A percentile compares a stretch with the other conserved stretches of the same genome.
Conservation (phyloP, 2,329 filamentous ascomycete species). For the Penicillium sp. region DNA sequence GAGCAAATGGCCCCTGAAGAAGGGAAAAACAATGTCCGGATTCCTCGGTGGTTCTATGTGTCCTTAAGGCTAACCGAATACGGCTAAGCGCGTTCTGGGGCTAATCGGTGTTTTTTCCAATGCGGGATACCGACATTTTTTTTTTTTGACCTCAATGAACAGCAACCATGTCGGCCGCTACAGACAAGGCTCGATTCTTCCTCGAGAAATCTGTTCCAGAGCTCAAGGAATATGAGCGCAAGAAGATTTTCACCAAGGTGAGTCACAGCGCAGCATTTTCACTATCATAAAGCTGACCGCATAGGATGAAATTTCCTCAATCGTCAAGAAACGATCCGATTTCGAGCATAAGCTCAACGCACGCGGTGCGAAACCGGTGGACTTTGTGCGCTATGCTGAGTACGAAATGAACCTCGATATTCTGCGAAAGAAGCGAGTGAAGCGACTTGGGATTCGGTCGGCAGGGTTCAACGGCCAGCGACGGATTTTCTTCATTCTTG, state of each 20-base stretch:
- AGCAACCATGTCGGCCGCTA: conserved; percentile 70
- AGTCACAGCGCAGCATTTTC: conserved; percentile 15
- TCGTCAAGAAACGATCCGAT: conserved; percentile 86
- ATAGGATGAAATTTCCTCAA: conserved; percentile 83
- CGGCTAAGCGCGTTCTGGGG: conserved; percentile 20
- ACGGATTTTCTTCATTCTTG: conserved; percentile 84
- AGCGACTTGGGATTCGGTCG: conserved; percentile 73
- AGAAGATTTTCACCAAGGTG: conserved; percentile 83
- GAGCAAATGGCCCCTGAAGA: conserved; percentile 32
- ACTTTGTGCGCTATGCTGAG: conserved; percentile 81
- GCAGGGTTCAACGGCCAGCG: conserved; percentile 71
- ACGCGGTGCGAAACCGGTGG: conserved; percentile 69
- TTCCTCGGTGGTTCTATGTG: conserved; percentile 22
- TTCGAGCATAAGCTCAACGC: conserved; percentile 90
- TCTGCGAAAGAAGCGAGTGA: conserved; percentile 78
- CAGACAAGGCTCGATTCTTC: conserved; percentile 93
- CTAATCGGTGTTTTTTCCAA: conserved; percentile 21
- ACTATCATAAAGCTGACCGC: conserved; percentile 4
- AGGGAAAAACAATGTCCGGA: conserved; percentile 27
- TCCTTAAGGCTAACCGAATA: conserved; percentile 17
- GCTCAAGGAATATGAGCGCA: conserved; percentile 86
- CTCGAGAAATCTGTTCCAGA: conserved; percentile 90
- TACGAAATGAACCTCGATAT: conserved; percentile 68
- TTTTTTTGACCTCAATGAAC: conserved; percentile 11
- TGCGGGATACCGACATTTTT: conserved; percentile 37